phyloP scores from a whole-genome alignment of 2,329 filamentous ascomycete species.

The Sclerotinia borealis region DNA sequence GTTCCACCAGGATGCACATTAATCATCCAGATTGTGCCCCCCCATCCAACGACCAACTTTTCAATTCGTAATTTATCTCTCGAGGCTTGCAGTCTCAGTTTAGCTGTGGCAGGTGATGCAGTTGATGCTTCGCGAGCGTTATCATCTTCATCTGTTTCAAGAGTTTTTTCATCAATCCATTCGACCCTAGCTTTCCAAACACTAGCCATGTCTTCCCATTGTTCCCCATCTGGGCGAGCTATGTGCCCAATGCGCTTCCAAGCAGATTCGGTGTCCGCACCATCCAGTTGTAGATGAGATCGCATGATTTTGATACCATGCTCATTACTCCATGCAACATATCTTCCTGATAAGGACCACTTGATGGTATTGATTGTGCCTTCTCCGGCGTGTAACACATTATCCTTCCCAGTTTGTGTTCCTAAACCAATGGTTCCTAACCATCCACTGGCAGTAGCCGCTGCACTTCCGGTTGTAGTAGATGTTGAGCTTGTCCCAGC shows the following conservation, averaged over 20 bases:
- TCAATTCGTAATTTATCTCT: slow-evolving; percentile 52
- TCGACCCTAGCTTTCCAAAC: slow-evolving; percentile 91
- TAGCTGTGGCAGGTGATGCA: slow-evolving; percentile 42
- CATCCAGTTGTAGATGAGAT: slow-evolving; percentile 75
- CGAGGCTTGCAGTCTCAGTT: slow-evolving; percentile 44
- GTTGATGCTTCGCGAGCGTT: slow-evolving; percentile 28
- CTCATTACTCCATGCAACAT: slow-evolving; percentile 93
- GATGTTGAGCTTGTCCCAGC: slow-evolving; percentile 75
- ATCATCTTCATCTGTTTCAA: slow-evolving; percentile 65
- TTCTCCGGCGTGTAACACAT: slow-evolving; percentile 83
- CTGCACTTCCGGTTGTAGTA: slow-evolving; percentile 76
- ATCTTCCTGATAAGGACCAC: slow-evolving; percentile 90
- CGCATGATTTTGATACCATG: slow-evolving; percentile 98
- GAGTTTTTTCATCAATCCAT: slow-evolving; percentile 80
- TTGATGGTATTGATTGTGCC: slow-evolving; percentile 86
- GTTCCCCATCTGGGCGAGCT: slow-evolving; percentile 75
- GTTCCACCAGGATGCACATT: slow-evolving; percentile 76
- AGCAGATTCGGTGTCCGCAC: slow-evolving; percentile 68
- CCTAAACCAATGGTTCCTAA: slow-evolving; percentile 81
- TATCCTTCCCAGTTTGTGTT: slow-evolving; percentile 73
- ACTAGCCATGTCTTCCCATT: slow-evolving; percentile 93
- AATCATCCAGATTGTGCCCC: slow-evolving; percentile 91
- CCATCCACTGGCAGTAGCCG: slow-evolving; percentile 83
- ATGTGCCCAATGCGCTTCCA: slow-evolving; percentile 95
- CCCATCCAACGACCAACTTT: slow-evolving; percentile 89